Conservation (phyloP, 192 early-diverging fungal genomes). For the Phycomyces nitens region DNA sequence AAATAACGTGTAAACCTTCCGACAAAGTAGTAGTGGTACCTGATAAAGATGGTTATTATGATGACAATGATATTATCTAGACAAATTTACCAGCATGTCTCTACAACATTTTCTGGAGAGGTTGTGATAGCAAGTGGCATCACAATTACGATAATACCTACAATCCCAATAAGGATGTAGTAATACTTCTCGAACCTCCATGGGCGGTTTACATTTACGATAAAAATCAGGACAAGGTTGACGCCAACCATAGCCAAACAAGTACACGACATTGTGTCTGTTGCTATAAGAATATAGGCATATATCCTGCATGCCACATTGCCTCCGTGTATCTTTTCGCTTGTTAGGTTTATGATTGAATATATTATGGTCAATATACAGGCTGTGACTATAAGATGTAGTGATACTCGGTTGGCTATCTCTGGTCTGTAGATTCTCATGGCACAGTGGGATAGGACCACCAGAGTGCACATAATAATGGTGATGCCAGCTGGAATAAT, state of each 20-base stretch:
- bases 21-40: constrained; percentile 14
- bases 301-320: neutral
- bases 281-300: neutral
- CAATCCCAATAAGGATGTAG: neutral
- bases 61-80: neutral
- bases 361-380: constrained; percentile 6
- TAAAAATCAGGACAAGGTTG: constrained; percentile 10
- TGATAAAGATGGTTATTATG: neutral
- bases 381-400: constrained; percentile 11
- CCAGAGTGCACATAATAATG: neutral
- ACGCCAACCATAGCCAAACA: constrained; percentile 18
- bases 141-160: neutral
- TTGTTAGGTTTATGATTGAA: neutral
- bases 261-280: constrained; percentile 14
- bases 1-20: constrained; percentile 3
- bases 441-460: neutral
- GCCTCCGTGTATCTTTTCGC: neutral
- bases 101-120: neutral
- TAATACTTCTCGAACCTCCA: constrained; percentile 5
- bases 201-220: neutral
- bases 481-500: neutral
- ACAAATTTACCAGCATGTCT: constrained; percentile 13
- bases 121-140: neutral
- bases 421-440: constrained; percentile 2
- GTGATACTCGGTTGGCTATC: constrained; percentile 8